Base-by-base conservation (phyloP, 78 protist genomes). In the Bodo saltans region DNA sequence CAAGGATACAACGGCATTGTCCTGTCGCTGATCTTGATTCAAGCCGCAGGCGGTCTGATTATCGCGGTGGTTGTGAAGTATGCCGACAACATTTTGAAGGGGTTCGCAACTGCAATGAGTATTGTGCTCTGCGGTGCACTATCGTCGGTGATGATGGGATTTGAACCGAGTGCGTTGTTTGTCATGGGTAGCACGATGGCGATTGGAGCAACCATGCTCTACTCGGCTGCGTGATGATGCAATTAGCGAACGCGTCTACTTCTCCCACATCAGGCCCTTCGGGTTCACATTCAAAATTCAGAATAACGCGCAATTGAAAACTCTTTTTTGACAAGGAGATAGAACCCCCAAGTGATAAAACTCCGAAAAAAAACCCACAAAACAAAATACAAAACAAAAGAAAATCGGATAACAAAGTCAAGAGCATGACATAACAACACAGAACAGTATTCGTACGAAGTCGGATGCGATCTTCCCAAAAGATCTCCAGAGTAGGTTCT, bases 41-140 rank as follows among this genome's bases (percentile, higher is more conserved):
- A 17, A 0, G 27, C 72, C 27, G 1, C 34, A 25, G 87, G 87
- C 28, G 87, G 87, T 21, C 30, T 83, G 70, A 68, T 83, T 39
- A 70, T 72, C 74, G 87, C 87, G 39, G 70, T 83, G 39, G 79
- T 72, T n/a, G 78, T 83, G 42, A 40, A 42, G 86, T 71, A 83
- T 39, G 86, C 86, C 0, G 86, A 83, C 78, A 83, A 74, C 74
- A 74, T 34, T 74, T n/a, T 83, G 67, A 71, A 83, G 74, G 78
- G 68, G 30, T 52, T 83, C 53, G 87, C 87, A 42, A 83, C 76
- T 26, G 87, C 67, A 0, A 23, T 83, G 33, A 34, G 81, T 33
- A 83, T 83, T 73, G 12, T 83, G 42, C 17, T 41, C 42, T 83
- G 72, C 17, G 34, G 79, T 29, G 26, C 60, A 12, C 37, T 23